A percentile compares a stretch with the other conserved stretches of the same genome.
These are phyloP conservation scores for Ceriops zippeliana DNA, from an alignment of 345 rosid genomes.

Conservation along the genomic window DNA sequence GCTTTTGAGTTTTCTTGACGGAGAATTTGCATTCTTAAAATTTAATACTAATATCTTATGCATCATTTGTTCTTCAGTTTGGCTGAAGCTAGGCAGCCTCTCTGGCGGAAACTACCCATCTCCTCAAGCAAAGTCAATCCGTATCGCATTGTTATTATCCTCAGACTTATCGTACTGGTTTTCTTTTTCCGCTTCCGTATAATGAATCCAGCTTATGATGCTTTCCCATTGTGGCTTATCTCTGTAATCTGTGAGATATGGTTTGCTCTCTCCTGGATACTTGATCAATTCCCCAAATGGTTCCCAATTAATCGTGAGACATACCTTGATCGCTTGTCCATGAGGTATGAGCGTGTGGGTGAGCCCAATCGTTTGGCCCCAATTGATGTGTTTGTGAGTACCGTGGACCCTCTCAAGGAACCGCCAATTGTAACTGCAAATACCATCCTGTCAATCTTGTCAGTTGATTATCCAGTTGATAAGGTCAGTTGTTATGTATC, in stretches of 20 bases:
- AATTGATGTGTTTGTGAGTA: slow-evolving; percentile 81
- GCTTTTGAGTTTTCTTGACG: not conserved
- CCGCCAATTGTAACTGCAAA: slow-evolving; percentile 97
- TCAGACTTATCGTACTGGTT: slow-evolving; percentile 63
- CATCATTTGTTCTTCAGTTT: slow-evolving; percentile 40
- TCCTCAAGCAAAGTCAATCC: slow-evolving; percentile 89
- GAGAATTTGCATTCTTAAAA: too few species aligned
- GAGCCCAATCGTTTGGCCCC: slow-evolving; percentile 75
- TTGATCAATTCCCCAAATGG: slow-evolving; percentile 99
- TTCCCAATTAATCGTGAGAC: slow-evolving; percentile 83
- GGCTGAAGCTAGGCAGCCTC: slow-evolving; percentile 96
- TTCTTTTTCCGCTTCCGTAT: slow-evolving; percentile 93
- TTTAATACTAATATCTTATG: not conserved
- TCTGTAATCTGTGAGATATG: slow-evolving; percentile 93
- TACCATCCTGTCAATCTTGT: slow-evolving; percentile 75
- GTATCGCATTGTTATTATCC: slow-evolving; percentile 85
- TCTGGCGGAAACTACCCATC: slow-evolving; percentile 84
- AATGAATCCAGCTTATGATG: slow-evolving; percentile 83
- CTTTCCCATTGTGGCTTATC: slow-evolving; percentile 85
- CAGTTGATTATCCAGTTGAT: slow-evolving; percentile 80
- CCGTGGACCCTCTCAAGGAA: slow-evolving; percentile 97
- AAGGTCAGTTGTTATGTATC: slow-evolving; percentile 93
- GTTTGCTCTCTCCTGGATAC: slow-evolving; percentile 97
- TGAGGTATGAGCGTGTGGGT: slow-evolving; percentile 83
- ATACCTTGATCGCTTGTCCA: slow-evolving; percentile 78